Evolutionary conservation across 2,329 filamentous ascomycete genomes (phyloP).

Genomic region (Ophiocordyceps polyrhachis-furcata): DNA sequence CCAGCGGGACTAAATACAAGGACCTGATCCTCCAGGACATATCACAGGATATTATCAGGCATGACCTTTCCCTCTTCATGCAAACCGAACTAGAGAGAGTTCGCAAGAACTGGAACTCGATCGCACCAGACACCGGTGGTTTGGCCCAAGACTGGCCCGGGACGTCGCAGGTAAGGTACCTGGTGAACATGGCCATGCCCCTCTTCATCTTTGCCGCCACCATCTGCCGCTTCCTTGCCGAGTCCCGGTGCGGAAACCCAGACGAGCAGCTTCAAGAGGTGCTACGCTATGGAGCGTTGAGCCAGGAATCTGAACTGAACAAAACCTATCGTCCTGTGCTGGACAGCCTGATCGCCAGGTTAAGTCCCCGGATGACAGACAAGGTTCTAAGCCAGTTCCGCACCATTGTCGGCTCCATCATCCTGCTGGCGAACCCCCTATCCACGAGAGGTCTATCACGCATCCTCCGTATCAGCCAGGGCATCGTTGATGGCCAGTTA

Average conservation of each 20-base stretch:
- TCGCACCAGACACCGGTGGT: not conserved
- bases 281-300: not conserved
- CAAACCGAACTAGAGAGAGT: slow-evolving; percentile 6
- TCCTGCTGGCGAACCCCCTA: not conserved
- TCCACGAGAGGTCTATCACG: not conserved
- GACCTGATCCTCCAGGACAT: slow-evolving; percentile 19
- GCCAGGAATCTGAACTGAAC: not conserved
- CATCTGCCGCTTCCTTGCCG: slow-evolving; percentile 10
- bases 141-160: slow-evolving; percentile 13
- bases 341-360: not conserved
- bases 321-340: not conserved
- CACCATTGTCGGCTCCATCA: not conserved
- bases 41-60: slow-evolving; percentile 9
- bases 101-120: slow-evolving; percentile 6
- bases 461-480: not conserved
- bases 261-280: not conserved
- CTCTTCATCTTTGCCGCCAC: slow-evolving; percentile 19
- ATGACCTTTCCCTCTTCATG: slow-evolving; percentile 12
- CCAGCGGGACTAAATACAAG: slow-evolving; percentile 7
- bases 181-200: slow-evolving; percentile 12
- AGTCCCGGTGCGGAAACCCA: not conserved
- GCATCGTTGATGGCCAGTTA: not conserved
- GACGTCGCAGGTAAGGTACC: not conserved
- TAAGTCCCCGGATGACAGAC: not conserved
- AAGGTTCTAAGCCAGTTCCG: not conserved